phyloP scores from a whole-genome alignment of 768 basidiomycete genomes.

The Rhodosporidiobolus odoratus region DNA sequence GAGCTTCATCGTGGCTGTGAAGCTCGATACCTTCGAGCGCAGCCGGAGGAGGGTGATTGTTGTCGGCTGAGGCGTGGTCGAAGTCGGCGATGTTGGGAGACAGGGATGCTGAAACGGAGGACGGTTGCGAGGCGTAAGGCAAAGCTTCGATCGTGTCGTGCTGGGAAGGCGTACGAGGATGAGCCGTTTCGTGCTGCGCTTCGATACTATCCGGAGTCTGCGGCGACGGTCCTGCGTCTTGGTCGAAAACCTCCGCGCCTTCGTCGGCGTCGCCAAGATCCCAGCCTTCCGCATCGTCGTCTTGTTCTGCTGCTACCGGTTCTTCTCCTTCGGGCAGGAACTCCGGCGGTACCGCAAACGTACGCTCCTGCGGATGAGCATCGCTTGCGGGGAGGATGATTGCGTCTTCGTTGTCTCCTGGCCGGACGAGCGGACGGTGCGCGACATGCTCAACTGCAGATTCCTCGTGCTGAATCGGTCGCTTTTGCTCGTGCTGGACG shows the following conservation, averaged over 20 bases:
- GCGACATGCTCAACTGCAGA: constrained; percentile 18
- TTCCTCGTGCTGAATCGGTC: constrained; percentile 7
- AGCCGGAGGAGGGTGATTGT: too few species aligned
- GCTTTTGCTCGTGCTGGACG: constrained; percentile 13
- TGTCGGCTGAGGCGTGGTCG: too few species aligned
- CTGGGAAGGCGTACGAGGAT: too few species aligned
- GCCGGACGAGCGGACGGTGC: constrained; percentile 12
- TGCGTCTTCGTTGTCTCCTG: background rate
- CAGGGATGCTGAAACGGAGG: too few species aligned
- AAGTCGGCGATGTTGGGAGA: too few species aligned
- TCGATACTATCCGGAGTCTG: too few species aligned
- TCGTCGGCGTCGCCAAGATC: constrained; percentile 4
- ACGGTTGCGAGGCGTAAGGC: too few species aligned
- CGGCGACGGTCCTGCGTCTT: too few species aligned
- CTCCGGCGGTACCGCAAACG: constrained; percentile 1
- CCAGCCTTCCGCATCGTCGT: constrained; percentile 1
- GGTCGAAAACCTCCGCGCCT: constrained; percentile 2
- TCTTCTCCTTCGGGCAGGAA: background rate
- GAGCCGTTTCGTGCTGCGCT: too few species aligned
- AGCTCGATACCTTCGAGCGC: too few species aligned
- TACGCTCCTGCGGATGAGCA: constrained; percentile 15
- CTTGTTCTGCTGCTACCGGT: background rate
- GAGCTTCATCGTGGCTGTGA: too few species aligned
- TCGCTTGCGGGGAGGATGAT: background rate
- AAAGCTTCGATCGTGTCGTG: too few species aligned